Evolutionary conservation across 495 filamentous ascomycete species (phyloP).

Genomic region (Bathelium albidoporum): DNA sequence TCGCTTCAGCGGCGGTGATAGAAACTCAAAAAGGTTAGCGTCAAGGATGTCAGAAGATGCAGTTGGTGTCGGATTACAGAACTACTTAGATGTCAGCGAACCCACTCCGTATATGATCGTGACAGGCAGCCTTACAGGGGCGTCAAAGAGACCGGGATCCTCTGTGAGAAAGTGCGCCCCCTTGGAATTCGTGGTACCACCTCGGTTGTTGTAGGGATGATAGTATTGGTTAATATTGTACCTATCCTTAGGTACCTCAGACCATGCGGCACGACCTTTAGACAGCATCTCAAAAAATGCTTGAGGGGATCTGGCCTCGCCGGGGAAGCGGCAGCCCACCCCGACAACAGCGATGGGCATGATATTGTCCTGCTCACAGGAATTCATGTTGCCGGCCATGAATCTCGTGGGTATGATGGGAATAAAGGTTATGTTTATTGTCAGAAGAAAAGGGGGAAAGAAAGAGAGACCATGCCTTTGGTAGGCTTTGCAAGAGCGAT

Average conservation of each 20-base stretch:
- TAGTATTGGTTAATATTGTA: slow-evolving; percentile 49
- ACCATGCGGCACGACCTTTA: slow-evolving; percentile 34
- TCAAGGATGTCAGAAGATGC: neutral
- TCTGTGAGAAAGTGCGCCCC: slow-evolving; percentile 1
- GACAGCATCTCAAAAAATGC: slow-evolving; percentile 48
- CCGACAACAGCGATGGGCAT: slow-evolving; percentile 48
- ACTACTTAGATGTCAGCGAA: neutral
- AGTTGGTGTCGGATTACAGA: neutral
- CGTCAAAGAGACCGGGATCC: slow-evolving; percentile 3
- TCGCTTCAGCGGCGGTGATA: slow-evolving; percentile 11
- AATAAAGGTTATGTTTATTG: neutral
- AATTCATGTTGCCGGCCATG: neutral
- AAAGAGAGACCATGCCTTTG: neutral
- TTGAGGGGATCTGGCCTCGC: slow-evolving; percentile 43
- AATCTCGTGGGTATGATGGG: neutral
- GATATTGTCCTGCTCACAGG: neutral
- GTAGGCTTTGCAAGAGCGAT: neutral
- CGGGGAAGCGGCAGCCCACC: slow-evolving; percentile 43
- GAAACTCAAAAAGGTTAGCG: slow-evolving; percentile 9
- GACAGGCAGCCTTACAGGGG: neutral
- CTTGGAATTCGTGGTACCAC: neutral
- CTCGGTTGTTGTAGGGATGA: slow-evolving; percentile 28
- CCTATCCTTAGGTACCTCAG: slow-evolving; percentile 46
- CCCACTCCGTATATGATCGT: neutral
- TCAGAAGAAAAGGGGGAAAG: too few species aligned